Base-by-base conservation (phyloP, 1,139 yeast species). In the Scheffersomyces segobiensis region DNA sequence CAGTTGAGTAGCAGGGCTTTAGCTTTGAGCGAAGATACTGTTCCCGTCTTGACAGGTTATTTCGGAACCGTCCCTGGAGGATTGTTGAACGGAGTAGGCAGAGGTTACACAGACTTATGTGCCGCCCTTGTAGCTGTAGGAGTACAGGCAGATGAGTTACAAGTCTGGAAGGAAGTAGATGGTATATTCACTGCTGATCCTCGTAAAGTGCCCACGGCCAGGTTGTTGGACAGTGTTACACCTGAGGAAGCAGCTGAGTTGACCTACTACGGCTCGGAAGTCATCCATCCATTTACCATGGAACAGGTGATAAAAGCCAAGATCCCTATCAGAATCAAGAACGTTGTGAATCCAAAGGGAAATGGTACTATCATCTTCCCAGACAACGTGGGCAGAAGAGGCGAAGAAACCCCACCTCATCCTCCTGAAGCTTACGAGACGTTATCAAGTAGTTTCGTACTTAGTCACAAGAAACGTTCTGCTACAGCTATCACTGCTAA, bases 131-230 rank as follows among this genome's bases (percentile, higher is more conserved):
- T 93, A 51, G 98, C 99, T 0, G 98, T 95, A 39, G 99, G 98
- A 0, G 75, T 89, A 56, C 86, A 83, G 65, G 98, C 98, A 1
- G 97, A 92, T 54, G 99, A 95, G 75, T 80, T 95, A 58, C 99
- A 95, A 77, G 91, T 95, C 54, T 95, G 99, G 99, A 95, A 95
- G 70, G 99, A 95, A 78, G 99, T 95, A 55, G 99, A 95, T 72
- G 99, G 99, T 65, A 95, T 95, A 52, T 95, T 95, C 78, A 93
- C 99, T 0, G 99, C 99, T 1, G 99, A 95, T 72, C 99, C 99
- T 46, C 82, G 99, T 62, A 95, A 95, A 69, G 99, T 95, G 26
- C 90, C 96, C 24, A 87, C 86, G 59, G 99, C 99, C 3, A 83
- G 97, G 66, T 78, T 95, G 55, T 79, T 95, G 63, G 87, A 88